These are phyloP conservation scores for Tetracladium maxilliforme DNA, from an alignment of 2,329 filamentous ascomycete species.

Conservation along the genomic window DNA sequence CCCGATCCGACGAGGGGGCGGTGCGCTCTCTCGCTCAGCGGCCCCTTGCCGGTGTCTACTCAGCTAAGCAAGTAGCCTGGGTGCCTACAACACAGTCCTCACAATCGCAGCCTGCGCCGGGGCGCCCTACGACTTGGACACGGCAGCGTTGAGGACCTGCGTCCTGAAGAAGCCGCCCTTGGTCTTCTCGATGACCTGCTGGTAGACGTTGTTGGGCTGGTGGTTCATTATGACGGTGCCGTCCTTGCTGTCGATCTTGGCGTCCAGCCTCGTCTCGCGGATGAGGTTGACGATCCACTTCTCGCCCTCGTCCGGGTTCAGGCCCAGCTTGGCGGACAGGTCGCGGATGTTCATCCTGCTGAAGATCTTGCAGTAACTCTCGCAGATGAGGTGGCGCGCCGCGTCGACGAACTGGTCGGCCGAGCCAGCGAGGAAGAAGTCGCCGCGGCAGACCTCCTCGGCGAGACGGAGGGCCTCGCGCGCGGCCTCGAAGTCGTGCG, in stretches of 20 bases:
- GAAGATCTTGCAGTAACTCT: constrained; percentile 99
- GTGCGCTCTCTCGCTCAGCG: too few relatives aligned
- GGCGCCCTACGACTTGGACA: constrained; percentile 12
- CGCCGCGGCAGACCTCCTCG: constrained; percentile 78
- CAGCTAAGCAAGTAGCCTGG: too few relatives aligned
- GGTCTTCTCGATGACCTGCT: constrained; percentile 97
- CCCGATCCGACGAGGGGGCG: too few relatives aligned
- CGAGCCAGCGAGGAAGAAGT: constrained; percentile 86
- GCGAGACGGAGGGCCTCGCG: constrained; percentile 76
- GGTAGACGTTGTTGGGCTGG: constrained; percentile 94
- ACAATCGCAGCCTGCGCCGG: neutral
- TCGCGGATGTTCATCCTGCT: constrained; percentile 97
- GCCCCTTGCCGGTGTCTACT: too few relatives aligned
- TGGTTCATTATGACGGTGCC: constrained; percentile 99
- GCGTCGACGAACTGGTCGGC: constrained; percentile 86
- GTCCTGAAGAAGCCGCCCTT: constrained; percentile 99
- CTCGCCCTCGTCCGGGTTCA: constrained; percentile 90
- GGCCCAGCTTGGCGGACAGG: constrained; percentile 76
- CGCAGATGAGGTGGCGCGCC: constrained; percentile 90
- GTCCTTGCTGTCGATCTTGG: constrained; percentile 98
- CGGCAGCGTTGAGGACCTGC: constrained; percentile 59
- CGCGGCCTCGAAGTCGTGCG: constrained; percentile 95
- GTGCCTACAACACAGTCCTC: too few relatives aligned
- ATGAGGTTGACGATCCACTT: constrained; percentile 99
- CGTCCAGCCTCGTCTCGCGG: constrained; percentile 89